Conservation (phyloP, 352 stramenopile genomes). For the Pythium brachiatum region DNA sequence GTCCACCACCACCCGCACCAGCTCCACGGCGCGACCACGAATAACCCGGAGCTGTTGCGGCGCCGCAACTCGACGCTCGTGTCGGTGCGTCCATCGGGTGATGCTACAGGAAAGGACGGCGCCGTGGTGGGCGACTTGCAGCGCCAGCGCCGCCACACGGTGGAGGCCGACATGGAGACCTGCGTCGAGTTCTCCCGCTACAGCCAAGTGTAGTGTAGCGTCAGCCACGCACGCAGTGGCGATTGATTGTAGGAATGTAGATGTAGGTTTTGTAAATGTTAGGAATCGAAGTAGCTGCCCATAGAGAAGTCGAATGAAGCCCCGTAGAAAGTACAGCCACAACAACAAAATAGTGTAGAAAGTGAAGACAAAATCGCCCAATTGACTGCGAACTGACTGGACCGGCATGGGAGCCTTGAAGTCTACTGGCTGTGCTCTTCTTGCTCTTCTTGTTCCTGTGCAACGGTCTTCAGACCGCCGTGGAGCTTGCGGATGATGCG, state of each 20-base stretch:
- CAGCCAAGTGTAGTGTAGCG: slow-evolving; percentile 34
- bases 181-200: slow-evolving; percentile 54
- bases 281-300: background rate
- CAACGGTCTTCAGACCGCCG: slow-evolving; percentile 31
- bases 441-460: slow-evolving; percentile 26
- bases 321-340: background rate
- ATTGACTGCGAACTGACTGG: background rate
- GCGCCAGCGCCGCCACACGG: slow-evolving; percentile 15
- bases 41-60: slow-evolving; percentile 12
- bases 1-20: slow-evolving; percentile 5
- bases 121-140: background rate
- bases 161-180: slow-evolving; percentile 33
- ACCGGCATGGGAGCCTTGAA: background rate
- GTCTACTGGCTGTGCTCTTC: background rate
- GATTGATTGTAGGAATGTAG: slow-evolving; percentile 11
- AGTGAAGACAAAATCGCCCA: background rate
- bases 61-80: slow-evolving; percentile 25
- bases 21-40: slow-evolving; percentile 10
- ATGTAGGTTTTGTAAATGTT: slow-evolving; percentile 13
- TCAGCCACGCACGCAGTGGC: background rate
- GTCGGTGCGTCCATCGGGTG: slow-evolving; percentile 4
- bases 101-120: background rate
- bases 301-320: slow-evolving; percentile 5
- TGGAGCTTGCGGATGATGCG: slow-evolving; percentile 55
- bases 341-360: background rate